These are phyloP conservation scores for Pythium dissimile DNA, from an alignment of 352 stramenopile species.

Conservation along the genomic window DNA sequence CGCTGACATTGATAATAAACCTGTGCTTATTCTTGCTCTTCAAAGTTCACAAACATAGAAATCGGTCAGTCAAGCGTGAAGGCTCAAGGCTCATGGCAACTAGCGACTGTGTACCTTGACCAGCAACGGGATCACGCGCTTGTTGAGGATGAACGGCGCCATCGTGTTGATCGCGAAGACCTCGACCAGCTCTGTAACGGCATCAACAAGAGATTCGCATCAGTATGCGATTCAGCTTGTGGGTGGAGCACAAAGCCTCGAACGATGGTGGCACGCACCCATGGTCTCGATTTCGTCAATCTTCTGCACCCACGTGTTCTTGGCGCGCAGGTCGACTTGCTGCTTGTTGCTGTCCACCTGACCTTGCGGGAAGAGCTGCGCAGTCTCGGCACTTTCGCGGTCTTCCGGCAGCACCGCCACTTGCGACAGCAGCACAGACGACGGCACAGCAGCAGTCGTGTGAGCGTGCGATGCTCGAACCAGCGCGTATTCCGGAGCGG, in stretches of 20 bases:
- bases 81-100: constrained; percentile 89
- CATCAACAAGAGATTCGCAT: constrained; percentile 87
- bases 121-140: constrained; percentile 89
- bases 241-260: constrained; percentile 53
- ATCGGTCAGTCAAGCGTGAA: neutral
- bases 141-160: constrained; percentile 96
- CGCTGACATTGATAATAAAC: constrained; percentile 94
- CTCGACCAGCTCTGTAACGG: constrained; percentile 79
- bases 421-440: constrained; percentile 89
- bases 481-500: constrained; percentile 20
- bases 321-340: constrained; percentile 91
- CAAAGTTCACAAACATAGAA: constrained; percentile 94
- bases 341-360: constrained; percentile 93
- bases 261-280: constrained; percentile 66
- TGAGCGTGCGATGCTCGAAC: constrained; percentile 14
- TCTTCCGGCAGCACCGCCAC: constrained; percentile 87
- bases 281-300: constrained; percentile 88
- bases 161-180: constrained; percentile 95
- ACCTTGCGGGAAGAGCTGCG: constrained; percentile 54
- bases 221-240: constrained; percentile 84
- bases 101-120: too few relatives aligned
- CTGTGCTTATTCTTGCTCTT: neutral
- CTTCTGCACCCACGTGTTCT: constrained; percentile 94
- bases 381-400: constrained; percentile 50
- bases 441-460: constrained; percentile 29